phyloP scores from a whole-genome alignment of 2,329 filamentous ascomycete species.

The Chrysoporthe cubensis region DNA sequence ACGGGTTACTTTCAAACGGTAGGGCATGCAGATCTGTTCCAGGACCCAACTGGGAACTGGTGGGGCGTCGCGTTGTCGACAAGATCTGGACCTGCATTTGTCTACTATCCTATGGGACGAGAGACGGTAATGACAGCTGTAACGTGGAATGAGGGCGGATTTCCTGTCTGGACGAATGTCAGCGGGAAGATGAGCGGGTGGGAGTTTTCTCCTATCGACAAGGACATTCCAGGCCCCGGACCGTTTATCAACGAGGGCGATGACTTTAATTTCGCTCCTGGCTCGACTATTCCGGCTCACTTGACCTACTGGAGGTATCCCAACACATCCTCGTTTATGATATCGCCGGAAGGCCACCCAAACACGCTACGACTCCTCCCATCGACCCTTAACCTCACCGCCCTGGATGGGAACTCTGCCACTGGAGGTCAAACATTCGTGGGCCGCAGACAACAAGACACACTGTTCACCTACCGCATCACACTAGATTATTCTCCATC shows the following conservation, averaged over 20 bases:
- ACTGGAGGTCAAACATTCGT: conserved; percentile 57
- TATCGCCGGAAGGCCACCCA: conserved; percentile 47
- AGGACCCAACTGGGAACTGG: conserved; percentile 48
- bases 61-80: conserved; percentile 48
- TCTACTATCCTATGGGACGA: conserved; percentile 48
- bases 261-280: conserved; percentile 40
- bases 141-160: conserved; percentile 41
- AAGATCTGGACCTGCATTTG: conserved; percentile 43
- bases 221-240: conserved; percentile 31
- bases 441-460: conserved; percentile 61
- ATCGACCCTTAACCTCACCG: conserved; percentile 57
- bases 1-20: conserved; percentile 55
- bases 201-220: conserved; percentile 30
- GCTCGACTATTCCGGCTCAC: conserved; percentile 52
- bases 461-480: conserved; percentile 55
- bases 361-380: conserved; percentile 52
- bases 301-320: conserved; percentile 62
- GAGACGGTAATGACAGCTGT: conserved; percentile 47
- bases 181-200: conserved; percentile 37
- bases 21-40: conserved; percentile 61
- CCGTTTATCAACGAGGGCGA: conserved; percentile 36
- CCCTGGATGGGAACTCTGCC: conserved; percentile 51
- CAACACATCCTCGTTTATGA: conserved; percentile 46
- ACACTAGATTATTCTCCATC: conserved; percentile 49
- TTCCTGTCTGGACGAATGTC: conserved; percentile 42